Percentiles rank a stretch among this genome's conserved stretches.
Conservation (phyloP, 352 stramenopile genomes). For the Phytophthora aleatoria region DNA sequence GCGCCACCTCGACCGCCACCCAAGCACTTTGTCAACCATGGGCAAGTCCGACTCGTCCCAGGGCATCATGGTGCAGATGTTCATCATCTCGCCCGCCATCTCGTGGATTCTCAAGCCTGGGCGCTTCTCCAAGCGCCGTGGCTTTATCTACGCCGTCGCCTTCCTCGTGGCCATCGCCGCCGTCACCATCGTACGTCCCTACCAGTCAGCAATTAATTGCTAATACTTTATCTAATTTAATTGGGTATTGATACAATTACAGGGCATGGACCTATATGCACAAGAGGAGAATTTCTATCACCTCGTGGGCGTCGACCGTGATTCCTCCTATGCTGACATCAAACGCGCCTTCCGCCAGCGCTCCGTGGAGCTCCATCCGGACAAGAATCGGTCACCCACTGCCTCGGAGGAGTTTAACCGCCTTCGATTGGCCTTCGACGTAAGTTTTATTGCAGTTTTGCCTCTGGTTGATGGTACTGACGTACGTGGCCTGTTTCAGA, state of each 20-base stretch:
- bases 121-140: conserved; percentile 92
- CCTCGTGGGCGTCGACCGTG: conserved; percentile 89
- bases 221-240: background rate
- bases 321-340: conserved; percentile 93
- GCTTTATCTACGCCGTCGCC: conserved; percentile 94
- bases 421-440: conserved; percentile 95
- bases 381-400: conserved; percentile 95
- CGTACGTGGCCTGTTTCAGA: conserved; percentile 15
- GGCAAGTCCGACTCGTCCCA: conserved; percentile 63
- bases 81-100: conserved; percentile 87
- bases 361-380: conserved; percentile 95
- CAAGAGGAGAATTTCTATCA: conserved; percentile 95
- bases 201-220: conserved; percentile 1
- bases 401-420: conserved; percentile 93
- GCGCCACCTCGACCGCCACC: conserved; percentile 1
- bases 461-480: conserved; percentile 5
- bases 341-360: conserved; percentile 97
- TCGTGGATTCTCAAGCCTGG: conserved; percentile 96
- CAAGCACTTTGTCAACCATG: conserved; percentile 26
- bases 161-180: conserved; percentile 93
- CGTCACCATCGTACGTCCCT: conserved; percentile 88
- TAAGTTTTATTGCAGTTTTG: conserved; percentile 35
- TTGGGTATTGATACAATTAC: background rate
- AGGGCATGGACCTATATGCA: conserved; percentile 88
- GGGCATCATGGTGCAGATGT: conserved; percentile 73